Percentiles rank a stretch among this genome's conserved stretches.
Conservation (phyloP, 2,329 filamentous ascomycete genomes). For the Aspergillus ochraceoroseus region DNA sequence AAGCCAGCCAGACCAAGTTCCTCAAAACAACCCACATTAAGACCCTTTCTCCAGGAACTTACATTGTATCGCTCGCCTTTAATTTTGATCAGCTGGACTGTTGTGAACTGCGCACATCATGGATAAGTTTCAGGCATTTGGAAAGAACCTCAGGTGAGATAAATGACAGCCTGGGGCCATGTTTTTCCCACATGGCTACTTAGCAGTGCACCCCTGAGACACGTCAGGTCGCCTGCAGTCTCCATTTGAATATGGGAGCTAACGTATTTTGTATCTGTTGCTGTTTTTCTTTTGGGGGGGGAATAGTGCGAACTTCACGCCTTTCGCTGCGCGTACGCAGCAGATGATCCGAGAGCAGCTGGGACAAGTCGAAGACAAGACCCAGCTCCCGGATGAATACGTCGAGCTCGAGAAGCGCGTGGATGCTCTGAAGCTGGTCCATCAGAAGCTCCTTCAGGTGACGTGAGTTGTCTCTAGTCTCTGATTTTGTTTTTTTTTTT, state of each 20-base stretch:
- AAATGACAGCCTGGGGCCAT: slow-evolving; percentile 13
- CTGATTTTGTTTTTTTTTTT: no score
- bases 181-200: slow-evolving; percentile 5
- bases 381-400: slow-evolving; percentile 93
- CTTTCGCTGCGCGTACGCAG: slow-evolving; percentile 87
- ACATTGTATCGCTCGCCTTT: slow-evolving; percentile 1
- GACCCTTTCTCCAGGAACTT: background rate
- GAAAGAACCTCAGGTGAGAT: slow-evolving; percentile 64
- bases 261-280: slow-evolving; percentile 32
- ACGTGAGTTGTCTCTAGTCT: slow-evolving; percentile 65
- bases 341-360: slow-evolving; percentile 98
- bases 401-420: slow-evolving; percentile 98
- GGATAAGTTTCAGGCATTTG: slow-evolving; percentile 66
- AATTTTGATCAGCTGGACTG: slow-evolving; percentile 4
- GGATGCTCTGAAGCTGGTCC: slow-evolving; percentile 92
- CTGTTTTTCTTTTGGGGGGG: slow-evolving; percentile 45
- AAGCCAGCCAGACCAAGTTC: background rate
- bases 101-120: slow-evolving; percentile 46
- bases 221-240: background rate
- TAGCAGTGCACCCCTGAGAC: slow-evolving; percentile 1
- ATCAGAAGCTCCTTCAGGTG: slow-evolving; percentile 94
- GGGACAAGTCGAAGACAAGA: slow-evolving; percentile 94
- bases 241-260: slow-evolving; percentile 23
- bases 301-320: slow-evolving; percentile 76
- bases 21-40: slow-evolving; percentile 8